Base-by-base conservation (phyloP, 345 rosid species). In the Brassica carinata region DNA sequence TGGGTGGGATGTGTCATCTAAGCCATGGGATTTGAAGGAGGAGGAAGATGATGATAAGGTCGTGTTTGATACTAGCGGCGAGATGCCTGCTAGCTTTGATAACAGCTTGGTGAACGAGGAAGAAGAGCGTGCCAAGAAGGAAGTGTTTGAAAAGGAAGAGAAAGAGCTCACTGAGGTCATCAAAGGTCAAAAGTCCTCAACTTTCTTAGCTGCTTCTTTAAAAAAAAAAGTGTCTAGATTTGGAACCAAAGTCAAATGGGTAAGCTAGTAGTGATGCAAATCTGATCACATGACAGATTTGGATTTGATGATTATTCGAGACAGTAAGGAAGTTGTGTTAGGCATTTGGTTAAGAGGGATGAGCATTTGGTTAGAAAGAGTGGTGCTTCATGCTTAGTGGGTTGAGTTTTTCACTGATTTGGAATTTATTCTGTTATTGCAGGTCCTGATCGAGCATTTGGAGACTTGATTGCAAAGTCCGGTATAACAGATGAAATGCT, bases 401-500 rank as follows among this genome's bases (percentile, higher is more conserved):
- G 27, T 11, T 26, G 15, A 36, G 83, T 31, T 48, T 33, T 31
- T 36, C 62, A 75, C 65, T 77, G 74, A 71, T 69, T 59, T 48
- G 9, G 11, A 69, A 40, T 69, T 30, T 53, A 59, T 75, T 48
- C 77, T 62, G 5, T 11, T 18, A 48, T 80, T 78, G 14, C 79
- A 96, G 99, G 98, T 78, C 96, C 94, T 43, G 88, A 88, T 84
- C 87, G 97, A 64, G 96, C 97, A 23, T 96, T 96, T 79, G 98
- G 99, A 30, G 99, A 96, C 85, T 94, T 96, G 61, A 87, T 96
- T 66, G 87, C 93, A 2, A 90, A 90, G 77, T 96, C 98, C 3
- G 99, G 99, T 69, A 92, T 96, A 69, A 89, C 99, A 2, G 98
- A 96, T 72, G 92, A 82, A 31, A 93, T 96, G 99, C 86, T 96